Base-by-base conservation (phyloP, 73 alveolate genomes). In the Durusdinium trenchii region DNA sequence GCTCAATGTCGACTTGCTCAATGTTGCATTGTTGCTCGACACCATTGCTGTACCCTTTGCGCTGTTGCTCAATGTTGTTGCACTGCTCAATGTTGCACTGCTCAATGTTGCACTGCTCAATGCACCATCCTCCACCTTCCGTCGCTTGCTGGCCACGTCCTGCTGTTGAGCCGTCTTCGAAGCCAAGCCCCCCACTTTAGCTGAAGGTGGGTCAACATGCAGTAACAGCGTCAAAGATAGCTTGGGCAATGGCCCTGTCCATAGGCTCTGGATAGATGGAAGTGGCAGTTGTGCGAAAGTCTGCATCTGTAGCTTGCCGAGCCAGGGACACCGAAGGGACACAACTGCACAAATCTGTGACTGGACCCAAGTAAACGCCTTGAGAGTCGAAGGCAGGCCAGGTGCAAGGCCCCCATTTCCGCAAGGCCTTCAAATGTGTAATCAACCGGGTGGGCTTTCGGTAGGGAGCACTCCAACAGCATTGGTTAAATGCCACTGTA, bases 401-500 rank as follows among this genome's bases (percentile, higher is more conserved):
- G 6, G 35, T 82, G 2, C 26, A 1, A 0, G 95, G 95, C 35
- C 95, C 95, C 95, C 95, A 86, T 18, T 38, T 7, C 69, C n/a
- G 51, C 36, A 57, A 28, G 9, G 7, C 79, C 4, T 38, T 43
- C 38, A 38, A 30, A 45, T 57, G 54, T 1, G 82, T 36, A 32
- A 86, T 30, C 61, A 60, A 9, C 3, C 95, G 38, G 9, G 95
- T 86, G 16, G 95, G 95, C 95, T 86, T 86, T 3, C 95, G 54
- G 30, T 38, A 86, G 6, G 62, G 42, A 6, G 87, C 87, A 12
- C 87, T 61, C 62, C 57, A 76, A 28, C 87, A 42, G 40, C 95
- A 86, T 47, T 86, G 95, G 32, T 54, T 52, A 82, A 57, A 45
- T 32, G 35, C 95, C 57, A 86, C 95, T 0, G 95, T 57, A 35